Evolutionary conservation across 495 filamentous ascomycete genomes (phyloP), one percentile per base, ranked within the genome.

Genomic region (Podospora appendiculata): DNA sequence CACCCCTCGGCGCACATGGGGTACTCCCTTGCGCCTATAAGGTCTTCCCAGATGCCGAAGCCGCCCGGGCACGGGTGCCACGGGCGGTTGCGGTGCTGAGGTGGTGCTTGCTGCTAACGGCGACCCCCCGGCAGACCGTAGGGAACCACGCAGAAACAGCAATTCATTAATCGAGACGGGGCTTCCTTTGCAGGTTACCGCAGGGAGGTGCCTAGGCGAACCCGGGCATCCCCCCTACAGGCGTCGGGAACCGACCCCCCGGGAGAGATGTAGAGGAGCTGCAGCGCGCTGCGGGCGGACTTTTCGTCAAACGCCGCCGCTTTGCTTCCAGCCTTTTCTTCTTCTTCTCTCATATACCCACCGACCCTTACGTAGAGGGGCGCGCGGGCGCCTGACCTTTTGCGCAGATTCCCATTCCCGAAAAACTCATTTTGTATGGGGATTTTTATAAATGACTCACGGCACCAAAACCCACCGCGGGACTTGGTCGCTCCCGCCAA

Each of bases 161-260:
- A 38, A 38, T 38, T 13, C 36, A 38, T 38, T 10, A 38, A 38
- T 38, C 9, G 36, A 38, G 36, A 38, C 36, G 13, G 13, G 36
- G 36, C 36, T 38, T 38, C 36, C 36, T 38, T 38, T 38, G 9
- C 36, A 38, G 36, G 36, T 38, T 13, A 38, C 36, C 36, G 36
- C 36, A 13, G 36, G 13, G 36, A 13, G 10, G 36, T 38, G 36
- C 36, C 36, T 3, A 13, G 36, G 9, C 10, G 36, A 38, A 38
- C 36, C 36, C 9, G 36, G 10, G 36, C 36, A 38, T 38, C 36
- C 10, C 36, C 36, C 36, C 36, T 13, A 13, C 36, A 38, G 36
- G 25, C 25, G 25, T 25, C 25, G 25, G 2, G 25, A 25, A 73
- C 41, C 66, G 72, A 8, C 56, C 75, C 19, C 25, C 25, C 2